A percentile compares a stretch with the other conserved stretches of the same genome.
Conservation (phyloP, 1,139 yeast genomes). For the Hemisphaericaspora subhashii region DNA sequence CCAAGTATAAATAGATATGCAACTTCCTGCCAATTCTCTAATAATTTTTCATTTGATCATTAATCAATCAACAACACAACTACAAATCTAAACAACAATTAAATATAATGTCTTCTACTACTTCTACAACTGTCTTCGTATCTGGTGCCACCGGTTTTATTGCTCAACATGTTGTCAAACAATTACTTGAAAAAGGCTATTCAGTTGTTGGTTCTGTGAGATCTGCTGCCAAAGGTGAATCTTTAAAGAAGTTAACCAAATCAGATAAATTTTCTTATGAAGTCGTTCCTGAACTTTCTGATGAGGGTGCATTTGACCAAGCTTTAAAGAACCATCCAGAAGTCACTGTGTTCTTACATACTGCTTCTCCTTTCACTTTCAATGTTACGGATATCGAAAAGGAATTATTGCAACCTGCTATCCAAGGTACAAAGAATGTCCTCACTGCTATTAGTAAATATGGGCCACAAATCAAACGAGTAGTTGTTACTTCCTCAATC, state of each 20-base stretch:
- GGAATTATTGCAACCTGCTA: slow-evolving; percentile 35
- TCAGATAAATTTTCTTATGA: slow-evolving; percentile 22
- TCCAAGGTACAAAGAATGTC: slow-evolving; percentile 33
- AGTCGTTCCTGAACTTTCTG: slow-evolving; percentile 20
- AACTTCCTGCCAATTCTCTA: too few relatives aligned
- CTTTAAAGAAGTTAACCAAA: slow-evolving; percentile 14
- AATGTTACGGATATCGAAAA: slow-evolving; percentile 24
- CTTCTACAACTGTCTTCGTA: slow-evolving; percentile 29
- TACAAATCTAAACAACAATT: too few relatives aligned
- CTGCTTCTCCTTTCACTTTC: slow-evolving; percentile 32
- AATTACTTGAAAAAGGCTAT: slow-evolving; percentile 25
- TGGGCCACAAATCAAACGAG: slow-evolving; percentile 27
- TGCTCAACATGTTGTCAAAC: slow-evolving; percentile 28
- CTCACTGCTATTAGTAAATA: slow-evolving; percentile 25
- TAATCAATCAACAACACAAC: too few relatives aligned
- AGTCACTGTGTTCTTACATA: slow-evolving; percentile 25
- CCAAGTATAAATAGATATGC: too few relatives aligned
- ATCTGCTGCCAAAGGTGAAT: slow-evolving; percentile 28
- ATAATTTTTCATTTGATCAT: too few relatives aligned
- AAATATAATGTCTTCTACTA: not conserved
- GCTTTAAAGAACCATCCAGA: slow-evolving; percentile 29
- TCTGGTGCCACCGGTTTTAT: slow-evolving; percentile 42
- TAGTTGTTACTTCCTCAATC: slow-evolving; percentile 31
- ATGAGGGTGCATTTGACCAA: slow-evolving; percentile 28
- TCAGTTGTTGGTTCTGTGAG: slow-evolving; percentile 33